phyloP scores from a whole-genome alignment of 1,284 basidiomycete genomes.

The Leccinum pachyderme region DNA sequence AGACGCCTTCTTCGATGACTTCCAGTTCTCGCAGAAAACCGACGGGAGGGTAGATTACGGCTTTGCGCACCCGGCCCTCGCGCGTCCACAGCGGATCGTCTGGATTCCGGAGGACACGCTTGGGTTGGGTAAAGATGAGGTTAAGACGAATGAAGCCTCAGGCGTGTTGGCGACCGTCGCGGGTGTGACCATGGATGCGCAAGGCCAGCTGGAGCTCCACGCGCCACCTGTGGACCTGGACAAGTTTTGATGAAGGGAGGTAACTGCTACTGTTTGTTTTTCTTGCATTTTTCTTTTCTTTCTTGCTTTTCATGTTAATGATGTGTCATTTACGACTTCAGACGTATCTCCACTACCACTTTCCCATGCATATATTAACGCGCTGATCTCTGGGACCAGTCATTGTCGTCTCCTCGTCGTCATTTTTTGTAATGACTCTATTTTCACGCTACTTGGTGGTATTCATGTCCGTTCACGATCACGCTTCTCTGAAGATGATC shows the following conservation, averaged over 20 bases:
- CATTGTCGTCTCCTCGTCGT: background rate
- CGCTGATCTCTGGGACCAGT: background rate
- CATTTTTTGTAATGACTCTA: background rate
- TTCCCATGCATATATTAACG: background rate
- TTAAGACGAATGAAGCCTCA: constrained; percentile 49
- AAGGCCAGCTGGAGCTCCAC: constrained; percentile 64
- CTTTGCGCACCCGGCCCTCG: constrained; percentile 82
- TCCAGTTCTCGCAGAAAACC: constrained; percentile 15
- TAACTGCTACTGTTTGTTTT: background rate
- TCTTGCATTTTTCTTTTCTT: background rate
- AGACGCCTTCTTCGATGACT: constrained; percentile 21
- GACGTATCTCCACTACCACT: background rate
- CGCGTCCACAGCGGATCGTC: constrained; percentile 69
- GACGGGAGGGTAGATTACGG: constrained; percentile 42
- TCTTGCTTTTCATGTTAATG: background rate
- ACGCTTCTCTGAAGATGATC: background rate
- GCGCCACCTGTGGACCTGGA: constrained; percentile 40
- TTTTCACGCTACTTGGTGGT: background rate
- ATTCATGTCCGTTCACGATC: background rate
- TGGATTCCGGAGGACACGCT: constrained; percentile 81
- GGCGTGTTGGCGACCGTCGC: constrained; percentile 58
- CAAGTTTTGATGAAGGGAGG: constrained; percentile 28
- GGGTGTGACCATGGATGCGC: constrained; percentile 63
- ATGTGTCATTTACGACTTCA: background rate
- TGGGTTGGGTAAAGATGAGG: constrained; percentile 60